phyloP scores from a whole-genome alignment of 305 asterid species.

The Fraxinus dipetala region DNA sequence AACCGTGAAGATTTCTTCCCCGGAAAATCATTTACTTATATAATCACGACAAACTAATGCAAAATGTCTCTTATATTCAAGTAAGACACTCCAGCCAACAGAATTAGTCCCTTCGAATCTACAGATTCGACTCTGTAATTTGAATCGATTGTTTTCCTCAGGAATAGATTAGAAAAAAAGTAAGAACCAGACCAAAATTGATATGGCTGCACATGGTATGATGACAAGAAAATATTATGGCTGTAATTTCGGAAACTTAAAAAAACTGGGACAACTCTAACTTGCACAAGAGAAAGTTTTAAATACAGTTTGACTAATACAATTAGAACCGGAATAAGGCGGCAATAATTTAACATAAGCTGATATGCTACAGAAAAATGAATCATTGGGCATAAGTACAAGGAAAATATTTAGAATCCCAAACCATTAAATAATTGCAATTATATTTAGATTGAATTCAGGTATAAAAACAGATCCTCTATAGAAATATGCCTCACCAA shows the following conservation, averaged over 20 bases:
- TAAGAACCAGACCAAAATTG: neutral
- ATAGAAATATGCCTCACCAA: neutral
- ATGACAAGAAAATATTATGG: neutral
- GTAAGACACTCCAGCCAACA: neutral
- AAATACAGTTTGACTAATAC: neutral
- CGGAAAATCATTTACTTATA: neutral
- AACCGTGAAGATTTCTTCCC: neutral
- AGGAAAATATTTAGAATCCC: neutral
- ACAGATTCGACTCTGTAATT: neutral
- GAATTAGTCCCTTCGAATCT: neutral
- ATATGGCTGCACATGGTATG: neutral
- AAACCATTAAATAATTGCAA: neutral
- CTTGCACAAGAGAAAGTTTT: neutral
- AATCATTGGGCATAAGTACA: neutral
- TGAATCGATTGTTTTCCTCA: neutral
- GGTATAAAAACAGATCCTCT: neutral
- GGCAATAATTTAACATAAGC: neutral
- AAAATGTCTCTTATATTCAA: neutral
- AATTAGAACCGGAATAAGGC: neutral
- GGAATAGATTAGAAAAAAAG: neutral
- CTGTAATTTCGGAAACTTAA: neutral
- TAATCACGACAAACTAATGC: neutral
- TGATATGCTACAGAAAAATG: neutral
- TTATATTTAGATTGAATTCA: conserved; percentile 7
- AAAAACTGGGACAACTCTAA: neutral